Evolutionary conservation across 306 rosid species (phyloP).

Genomic region (Geum urbanum): DNA sequence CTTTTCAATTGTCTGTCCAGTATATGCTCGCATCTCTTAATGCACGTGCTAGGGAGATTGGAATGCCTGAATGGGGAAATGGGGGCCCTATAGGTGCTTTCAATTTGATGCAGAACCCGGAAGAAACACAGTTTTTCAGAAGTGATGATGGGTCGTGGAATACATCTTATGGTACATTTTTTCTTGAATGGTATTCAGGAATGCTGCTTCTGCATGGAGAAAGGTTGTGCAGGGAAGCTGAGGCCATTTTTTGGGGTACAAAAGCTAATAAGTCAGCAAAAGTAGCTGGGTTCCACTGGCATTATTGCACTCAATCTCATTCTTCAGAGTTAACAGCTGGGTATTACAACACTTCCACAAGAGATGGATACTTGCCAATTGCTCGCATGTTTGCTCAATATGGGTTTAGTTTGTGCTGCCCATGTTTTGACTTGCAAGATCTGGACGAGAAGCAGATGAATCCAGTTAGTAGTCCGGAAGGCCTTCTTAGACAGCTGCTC

Average conservation of each 20-base stretch:
- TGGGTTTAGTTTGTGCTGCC: conserved; percentile 70
- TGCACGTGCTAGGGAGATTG: conserved; percentile 63
- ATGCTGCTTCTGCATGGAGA: conserved; percentile 83
- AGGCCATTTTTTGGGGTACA: conserved; percentile 66
- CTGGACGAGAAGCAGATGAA: conserved; percentile 38
- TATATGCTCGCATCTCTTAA: conserved; percentile 79
- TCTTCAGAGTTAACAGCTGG: conserved; percentile 89
- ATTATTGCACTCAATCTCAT: conserved; percentile 58
- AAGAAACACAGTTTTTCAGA: conserved; percentile 46
- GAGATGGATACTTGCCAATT: conserved; percentile 76
- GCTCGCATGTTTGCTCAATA: conserved; percentile 69
- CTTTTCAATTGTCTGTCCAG: conserved; percentile 34
- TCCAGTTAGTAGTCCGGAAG: conserved; percentile 70
- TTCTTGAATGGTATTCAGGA: conserved; percentile 82
- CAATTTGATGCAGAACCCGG: conserved; percentile 51
- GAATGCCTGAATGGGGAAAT: conserved; percentile 74
- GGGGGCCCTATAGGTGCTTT: conserved; percentile 61
- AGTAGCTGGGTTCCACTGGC: conserved; percentile 73
- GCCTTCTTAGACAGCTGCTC: conserved; percentile 72
- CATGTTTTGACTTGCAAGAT: conserved; percentile 78
- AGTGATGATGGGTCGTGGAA: conserved; percentile 59
- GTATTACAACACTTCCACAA: conserved; percentile 57
- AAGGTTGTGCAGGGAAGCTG: conserved; percentile 76
- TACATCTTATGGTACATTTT: conserved; percentile 59
- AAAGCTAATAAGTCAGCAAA: conserved; percentile 61